Conservation (phyloP, 2,329 filamentous ascomycete genomes). For the Penicillium concentricum region DNA sequence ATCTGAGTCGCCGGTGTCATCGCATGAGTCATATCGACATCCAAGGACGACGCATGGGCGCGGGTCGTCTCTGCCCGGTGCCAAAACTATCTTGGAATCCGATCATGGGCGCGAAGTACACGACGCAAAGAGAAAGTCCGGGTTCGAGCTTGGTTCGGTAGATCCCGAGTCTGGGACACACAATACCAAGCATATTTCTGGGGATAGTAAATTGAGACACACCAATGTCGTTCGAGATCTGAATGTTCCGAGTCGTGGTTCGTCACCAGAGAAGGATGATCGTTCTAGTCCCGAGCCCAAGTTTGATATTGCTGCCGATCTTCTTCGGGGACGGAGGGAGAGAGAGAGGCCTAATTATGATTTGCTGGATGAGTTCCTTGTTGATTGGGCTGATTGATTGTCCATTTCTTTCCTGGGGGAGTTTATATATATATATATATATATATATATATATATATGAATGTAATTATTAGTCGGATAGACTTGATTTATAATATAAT, state of each 20-base stretch:
- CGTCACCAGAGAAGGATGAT: neutral
- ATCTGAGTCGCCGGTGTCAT: neutral
- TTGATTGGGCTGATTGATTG: constrained; percentile 1
- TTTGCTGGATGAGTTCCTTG: constrained; percentile 8
- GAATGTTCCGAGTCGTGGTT: neutral
- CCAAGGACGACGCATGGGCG: neutral
- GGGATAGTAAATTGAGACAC: too few species aligned
- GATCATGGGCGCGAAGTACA: neutral
- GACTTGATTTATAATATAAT: neutral
- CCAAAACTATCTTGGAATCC: neutral
- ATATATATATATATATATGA: too few species aligned
- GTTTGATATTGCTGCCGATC: constrained; percentile 10
- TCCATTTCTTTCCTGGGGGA: too few species aligned
- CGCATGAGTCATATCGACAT: neutral
- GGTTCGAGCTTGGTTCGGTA: neutral
- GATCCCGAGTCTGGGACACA: neutral
- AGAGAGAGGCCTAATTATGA: constrained; percentile 1
- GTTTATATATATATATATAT: neutral
- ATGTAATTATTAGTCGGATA: neutral
- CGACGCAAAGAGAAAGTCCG: neutral
- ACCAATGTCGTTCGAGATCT: neutral
- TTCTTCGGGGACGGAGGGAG: constrained; percentile 3
- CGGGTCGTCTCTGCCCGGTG: neutral
- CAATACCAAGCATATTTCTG: neutral
- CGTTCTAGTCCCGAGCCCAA: neutral